Evolutionary conservation across 352 stramenopile species (phyloP).

Genomic region (Phytopythium chamaehyphon): DNA sequence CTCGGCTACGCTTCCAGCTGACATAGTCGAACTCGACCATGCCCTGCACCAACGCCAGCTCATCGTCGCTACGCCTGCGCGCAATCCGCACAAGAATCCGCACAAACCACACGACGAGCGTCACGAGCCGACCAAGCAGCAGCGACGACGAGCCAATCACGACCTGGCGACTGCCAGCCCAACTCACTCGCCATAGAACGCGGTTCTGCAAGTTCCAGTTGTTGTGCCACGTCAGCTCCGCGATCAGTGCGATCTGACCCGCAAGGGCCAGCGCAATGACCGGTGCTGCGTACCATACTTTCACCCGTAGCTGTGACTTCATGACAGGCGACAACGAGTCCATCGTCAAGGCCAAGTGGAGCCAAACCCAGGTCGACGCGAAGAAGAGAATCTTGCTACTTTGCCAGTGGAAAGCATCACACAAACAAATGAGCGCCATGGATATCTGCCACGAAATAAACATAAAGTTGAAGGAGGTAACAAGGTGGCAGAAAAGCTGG

Average conservation of each 20-base stretch:
- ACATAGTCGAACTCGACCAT: conserved; percentile 2
- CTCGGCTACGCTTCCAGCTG: not conserved
- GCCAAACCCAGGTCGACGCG: conserved; percentile 11
- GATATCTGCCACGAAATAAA: conserved; percentile 16
- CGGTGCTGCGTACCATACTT: not conserved
- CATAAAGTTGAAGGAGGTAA: conserved; percentile 13
- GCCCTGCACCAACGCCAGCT: conserved; percentile 1
- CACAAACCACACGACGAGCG: conserved; percentile 6
- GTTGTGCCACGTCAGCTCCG: conserved; percentile 1
- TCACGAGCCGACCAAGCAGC: not conserved
- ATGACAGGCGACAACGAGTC: conserved; percentile 11
- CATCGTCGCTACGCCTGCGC: not conserved
- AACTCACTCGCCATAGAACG: not conserved
- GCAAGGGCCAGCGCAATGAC: conserved; percentile 1
- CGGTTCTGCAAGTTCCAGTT: conserved; percentile 1
- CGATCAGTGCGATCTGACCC: not conserved
- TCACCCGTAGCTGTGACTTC: conserved; percentile 6
- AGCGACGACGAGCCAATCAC: not conserved
- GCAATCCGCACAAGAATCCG: not conserved
- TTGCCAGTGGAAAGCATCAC: conserved; percentile 12
- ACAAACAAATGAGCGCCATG: conserved; percentile 8
- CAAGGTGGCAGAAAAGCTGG: not conserved
- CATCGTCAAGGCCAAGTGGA: conserved; percentile 11
- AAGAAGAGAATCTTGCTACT: not conserved
- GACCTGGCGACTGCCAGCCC: not conserved